Conservation (phyloP, 441 rosid genomes). For the Syzygium syzygioides region DNA sequence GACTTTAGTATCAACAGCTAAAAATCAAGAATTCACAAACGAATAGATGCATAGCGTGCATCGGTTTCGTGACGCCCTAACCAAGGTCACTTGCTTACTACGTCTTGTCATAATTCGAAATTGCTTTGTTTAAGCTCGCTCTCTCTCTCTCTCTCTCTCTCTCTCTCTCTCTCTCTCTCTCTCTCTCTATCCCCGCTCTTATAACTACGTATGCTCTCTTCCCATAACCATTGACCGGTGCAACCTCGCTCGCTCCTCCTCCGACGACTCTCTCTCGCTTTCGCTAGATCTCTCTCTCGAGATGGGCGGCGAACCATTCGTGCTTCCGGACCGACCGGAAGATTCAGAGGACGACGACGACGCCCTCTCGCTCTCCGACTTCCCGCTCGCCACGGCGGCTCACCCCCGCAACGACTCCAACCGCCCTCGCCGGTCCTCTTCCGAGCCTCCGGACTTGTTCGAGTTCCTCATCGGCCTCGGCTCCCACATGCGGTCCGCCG, state of each 20-base stretch:
- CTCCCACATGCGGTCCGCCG: constrained; percentile 65
- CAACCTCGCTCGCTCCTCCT: neutral
- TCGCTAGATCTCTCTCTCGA: neutral
- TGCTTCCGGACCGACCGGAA: neutral
- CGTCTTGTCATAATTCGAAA: neutral
- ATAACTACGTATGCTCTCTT: neutral
- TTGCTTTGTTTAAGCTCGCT: neutral
- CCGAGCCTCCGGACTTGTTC: constrained; percentile 40
- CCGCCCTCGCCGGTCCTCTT: constrained; percentile 23
- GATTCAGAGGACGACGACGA: neutral
- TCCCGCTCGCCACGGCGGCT: neutral
- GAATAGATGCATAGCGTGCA: neutral
- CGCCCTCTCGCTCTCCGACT: constrained; percentile 3
- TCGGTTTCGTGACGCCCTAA: accelerated
- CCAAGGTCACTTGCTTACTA: neutral
- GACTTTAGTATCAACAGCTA: no score
- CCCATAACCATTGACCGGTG: neutral
- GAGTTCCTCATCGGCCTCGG: constrained; percentile 49
- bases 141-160: neutral
- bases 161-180: no score
- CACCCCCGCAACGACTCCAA: neutral
- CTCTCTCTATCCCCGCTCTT: no score
- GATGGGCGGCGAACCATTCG: neutral
- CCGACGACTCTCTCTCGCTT: neutral
- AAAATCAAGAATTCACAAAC: no score